These are phyloP conservation scores for Xylariaceae sp. DNA, from an alignment of 2,329 filamentous ascomycete species.

Conservation along the genomic window DNA sequence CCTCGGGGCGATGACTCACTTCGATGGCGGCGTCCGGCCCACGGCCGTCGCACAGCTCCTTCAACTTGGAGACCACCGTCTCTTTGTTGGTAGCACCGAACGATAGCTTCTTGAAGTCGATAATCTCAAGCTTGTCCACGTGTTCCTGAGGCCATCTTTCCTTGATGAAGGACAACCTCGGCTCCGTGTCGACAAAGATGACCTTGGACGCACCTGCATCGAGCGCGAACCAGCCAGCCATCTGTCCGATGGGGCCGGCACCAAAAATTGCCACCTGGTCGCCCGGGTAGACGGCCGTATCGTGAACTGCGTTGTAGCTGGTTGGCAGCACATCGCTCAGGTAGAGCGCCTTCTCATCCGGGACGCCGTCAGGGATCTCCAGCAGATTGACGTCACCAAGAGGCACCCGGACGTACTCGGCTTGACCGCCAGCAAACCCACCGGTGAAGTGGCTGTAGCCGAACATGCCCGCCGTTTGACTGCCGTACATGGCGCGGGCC, in stretches of 20 bases:
- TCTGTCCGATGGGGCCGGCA: constrained; percentile 82
- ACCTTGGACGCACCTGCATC: constrained; percentile 68
- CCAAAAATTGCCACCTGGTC: constrained; percentile 80
- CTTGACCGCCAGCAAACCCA: constrained; percentile 81
- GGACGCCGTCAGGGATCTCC: constrained; percentile 69
- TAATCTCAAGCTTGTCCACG: constrained; percentile 52
- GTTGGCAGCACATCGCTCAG: constrained; percentile 77
- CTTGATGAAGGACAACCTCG: constrained; percentile 63
- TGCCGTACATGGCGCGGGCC: constrained; percentile 72
- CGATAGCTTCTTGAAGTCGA: constrained; percentile 61
- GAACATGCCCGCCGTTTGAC: constrained; percentile 67
- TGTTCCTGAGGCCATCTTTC: constrained; percentile 49
- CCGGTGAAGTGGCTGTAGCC: constrained; percentile 76
- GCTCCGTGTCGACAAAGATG: constrained; percentile 72
- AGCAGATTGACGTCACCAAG: constrained; percentile 76
- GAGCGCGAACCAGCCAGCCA: constrained; percentile 70
- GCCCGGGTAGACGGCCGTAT: constrained; percentile 71
- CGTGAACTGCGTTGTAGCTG: constrained; percentile 75
- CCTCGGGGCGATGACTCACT: constrained; percentile 13
- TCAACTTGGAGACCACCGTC: constrained; percentile 65
- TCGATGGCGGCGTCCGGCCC: constrained; percentile 65
- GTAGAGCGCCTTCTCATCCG: constrained; percentile 79
- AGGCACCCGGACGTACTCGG: constrained; percentile 80
- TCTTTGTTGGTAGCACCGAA: constrained; percentile 51
- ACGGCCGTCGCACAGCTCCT: constrained; percentile 65